A percentile compares a stretch with the other conserved stretches of the same genome.
Conservation (phyloP, 345 rosid species). For the Microcos paniculata region DNA sequence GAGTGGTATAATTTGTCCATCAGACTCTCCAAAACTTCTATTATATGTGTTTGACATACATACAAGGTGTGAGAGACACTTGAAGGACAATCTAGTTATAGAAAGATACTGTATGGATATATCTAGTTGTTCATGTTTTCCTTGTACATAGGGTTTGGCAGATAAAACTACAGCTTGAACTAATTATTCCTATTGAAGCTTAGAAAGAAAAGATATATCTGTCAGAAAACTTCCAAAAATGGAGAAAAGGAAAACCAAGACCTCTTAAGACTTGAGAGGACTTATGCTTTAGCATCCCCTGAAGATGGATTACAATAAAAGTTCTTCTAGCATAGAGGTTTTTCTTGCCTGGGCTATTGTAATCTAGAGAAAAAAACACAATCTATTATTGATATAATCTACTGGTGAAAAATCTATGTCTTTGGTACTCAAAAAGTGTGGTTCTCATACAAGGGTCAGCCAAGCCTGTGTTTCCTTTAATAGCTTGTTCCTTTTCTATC, state of each 20-base stretch:
- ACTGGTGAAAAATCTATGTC: not conserved
- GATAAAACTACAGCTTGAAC: not conserved
- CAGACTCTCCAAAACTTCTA: not conserved
- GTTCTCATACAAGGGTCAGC: not conserved
- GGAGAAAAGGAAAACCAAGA: not conserved
- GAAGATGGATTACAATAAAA: not conserved
- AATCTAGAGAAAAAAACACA: not conserved
- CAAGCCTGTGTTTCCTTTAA: not conserved
- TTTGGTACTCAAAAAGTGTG: not conserved
- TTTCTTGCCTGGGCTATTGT: not conserved
- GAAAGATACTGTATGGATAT: not conserved
- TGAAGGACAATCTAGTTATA: not conserved
- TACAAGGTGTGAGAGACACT: not conserved
- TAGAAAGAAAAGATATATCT: not conserved
- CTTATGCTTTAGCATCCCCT: conserved; percentile 1
- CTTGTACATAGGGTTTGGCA: not conserved
- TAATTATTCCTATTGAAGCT: not conserved
- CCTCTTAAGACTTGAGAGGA: not conserved
- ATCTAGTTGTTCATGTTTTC: not conserved
- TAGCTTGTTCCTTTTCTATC: not conserved
- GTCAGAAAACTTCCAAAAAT: not conserved
- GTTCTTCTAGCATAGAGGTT: not conserved
- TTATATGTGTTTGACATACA: not conserved
- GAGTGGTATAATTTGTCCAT: not conserved
- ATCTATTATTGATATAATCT: not conserved